Conservation (phyloP, 1,284 basidiomycete species). For the Athelia sp. region DNA sequence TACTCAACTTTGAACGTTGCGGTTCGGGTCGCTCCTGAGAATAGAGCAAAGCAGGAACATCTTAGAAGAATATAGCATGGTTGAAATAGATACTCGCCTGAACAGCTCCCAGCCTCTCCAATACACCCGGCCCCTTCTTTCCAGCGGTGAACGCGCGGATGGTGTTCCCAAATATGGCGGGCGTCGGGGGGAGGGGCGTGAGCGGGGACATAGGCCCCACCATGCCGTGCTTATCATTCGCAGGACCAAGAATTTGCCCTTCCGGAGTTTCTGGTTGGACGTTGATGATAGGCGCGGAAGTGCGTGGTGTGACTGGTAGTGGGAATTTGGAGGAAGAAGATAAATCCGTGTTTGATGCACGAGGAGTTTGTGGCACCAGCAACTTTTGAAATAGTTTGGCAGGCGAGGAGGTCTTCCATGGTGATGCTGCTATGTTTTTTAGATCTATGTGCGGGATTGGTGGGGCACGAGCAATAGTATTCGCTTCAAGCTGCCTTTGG, state of each 20-base stretch:
- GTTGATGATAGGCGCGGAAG: not conserved
- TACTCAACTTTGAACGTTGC: not conserved
- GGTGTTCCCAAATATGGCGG: not conserved
- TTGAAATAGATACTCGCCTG: no score
- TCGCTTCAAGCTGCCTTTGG: no score
- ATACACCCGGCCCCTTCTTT: not conserved
- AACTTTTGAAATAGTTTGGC: not conserved
- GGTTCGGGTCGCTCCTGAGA: not conserved
- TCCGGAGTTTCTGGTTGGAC: not conserved
- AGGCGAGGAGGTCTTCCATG: not conserved
- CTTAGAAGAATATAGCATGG: no score
- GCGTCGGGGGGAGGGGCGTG: not conserved
- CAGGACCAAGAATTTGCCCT: not conserved
- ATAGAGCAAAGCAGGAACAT: not conserved
- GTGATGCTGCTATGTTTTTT: not conserved
- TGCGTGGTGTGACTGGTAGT: not conserved
- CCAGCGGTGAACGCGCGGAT: not conserved
- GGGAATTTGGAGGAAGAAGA: not conserved
- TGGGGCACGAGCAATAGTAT: not conserved
- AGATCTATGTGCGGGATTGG: not conserved
- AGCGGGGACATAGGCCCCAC: constrained; percentile 1
- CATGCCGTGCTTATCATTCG: not conserved
- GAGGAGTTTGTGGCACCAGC: not conserved
- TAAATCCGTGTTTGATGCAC: not conserved
- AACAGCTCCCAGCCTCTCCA: no score